Conservation (phyloP, 768 basidiomycete genomes). For the Serendipita indica region DNA sequence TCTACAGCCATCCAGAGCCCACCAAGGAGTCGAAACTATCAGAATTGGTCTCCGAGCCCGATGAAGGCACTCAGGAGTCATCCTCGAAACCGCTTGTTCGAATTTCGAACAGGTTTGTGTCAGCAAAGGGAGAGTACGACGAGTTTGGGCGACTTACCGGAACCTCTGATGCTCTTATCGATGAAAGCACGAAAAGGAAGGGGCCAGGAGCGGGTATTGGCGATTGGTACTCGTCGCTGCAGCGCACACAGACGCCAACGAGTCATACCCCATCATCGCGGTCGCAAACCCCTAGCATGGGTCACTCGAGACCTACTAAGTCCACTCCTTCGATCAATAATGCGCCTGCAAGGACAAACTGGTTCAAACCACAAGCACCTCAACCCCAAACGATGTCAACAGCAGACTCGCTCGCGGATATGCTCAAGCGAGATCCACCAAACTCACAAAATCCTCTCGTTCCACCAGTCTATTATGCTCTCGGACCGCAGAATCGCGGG, state of each 20-base stretch:
- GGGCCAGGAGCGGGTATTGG: neutral
- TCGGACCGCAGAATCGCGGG: neutral
- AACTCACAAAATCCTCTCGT: neutral
- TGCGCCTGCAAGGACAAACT: neutral
- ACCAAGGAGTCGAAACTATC: neutral
- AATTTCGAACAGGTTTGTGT: neutral
- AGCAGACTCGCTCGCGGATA: conserved; percentile 1
- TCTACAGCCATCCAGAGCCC: neutral
- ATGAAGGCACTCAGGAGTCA: neutral
- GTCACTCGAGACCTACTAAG: neutral
- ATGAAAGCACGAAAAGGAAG: neutral
- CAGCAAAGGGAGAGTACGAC: neutral
- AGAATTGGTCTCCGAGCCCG: neutral
- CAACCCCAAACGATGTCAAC: neutral
- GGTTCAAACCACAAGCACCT: neutral
- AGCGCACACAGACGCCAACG: neutral
- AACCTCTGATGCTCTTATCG: neutral
- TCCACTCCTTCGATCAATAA: too few relatives aligned
- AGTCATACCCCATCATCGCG: neutral
- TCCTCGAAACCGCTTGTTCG: neutral
- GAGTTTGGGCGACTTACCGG: neutral
- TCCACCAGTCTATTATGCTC: conserved; percentile 5
- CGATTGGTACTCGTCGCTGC: neutral
- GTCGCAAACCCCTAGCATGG: neutral
- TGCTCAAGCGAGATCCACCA: conserved; percentile 1